A percentile compares a stretch with the other conserved stretches of the same genome.
Evolutionary conservation across 139 green algal species (phyloP).

Genomic region (Chlorella sp.): DNA sequence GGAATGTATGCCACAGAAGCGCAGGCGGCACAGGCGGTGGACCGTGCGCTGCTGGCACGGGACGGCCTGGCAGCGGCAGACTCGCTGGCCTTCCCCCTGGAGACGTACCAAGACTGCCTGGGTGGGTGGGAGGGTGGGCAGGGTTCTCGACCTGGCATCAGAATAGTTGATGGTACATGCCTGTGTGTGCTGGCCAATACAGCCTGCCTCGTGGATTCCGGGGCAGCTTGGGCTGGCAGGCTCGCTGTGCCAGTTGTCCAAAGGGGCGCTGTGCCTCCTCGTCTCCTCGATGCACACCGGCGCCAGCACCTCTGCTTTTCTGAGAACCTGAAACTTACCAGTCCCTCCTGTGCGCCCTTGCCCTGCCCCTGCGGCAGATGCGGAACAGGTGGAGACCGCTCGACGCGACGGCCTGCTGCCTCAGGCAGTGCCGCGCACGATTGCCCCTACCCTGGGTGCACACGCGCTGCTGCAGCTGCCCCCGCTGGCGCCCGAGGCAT

Average conservation of each 20-base stretch:
- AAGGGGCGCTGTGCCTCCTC: neutral
- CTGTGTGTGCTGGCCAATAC: neutral
- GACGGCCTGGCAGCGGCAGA: constrained; percentile 4
- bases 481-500: no score
- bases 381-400: neutral
- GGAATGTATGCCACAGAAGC: neutral
- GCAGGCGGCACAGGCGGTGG: constrained; percentile 9
- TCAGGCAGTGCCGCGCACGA: neutral
- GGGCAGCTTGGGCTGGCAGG: neutral
- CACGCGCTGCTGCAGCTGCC: no score
- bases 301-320: neutral
- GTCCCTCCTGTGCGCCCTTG: neutral
- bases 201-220: no score
- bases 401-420: neutral
- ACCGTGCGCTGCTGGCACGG: constrained; percentile 5
- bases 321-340: neutral
- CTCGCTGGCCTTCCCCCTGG: constrained; percentile 4
- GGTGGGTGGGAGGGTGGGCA: neutral
- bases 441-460: no score
- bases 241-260: neutral
- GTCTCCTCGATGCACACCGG: neutral
- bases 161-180: neutral
- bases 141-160: neutral
- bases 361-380: neutral
- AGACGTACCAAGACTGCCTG: neutral